Base-by-base conservation (phyloP, 768 basidiomycete species). In the Agrocybe pediades region DNA sequence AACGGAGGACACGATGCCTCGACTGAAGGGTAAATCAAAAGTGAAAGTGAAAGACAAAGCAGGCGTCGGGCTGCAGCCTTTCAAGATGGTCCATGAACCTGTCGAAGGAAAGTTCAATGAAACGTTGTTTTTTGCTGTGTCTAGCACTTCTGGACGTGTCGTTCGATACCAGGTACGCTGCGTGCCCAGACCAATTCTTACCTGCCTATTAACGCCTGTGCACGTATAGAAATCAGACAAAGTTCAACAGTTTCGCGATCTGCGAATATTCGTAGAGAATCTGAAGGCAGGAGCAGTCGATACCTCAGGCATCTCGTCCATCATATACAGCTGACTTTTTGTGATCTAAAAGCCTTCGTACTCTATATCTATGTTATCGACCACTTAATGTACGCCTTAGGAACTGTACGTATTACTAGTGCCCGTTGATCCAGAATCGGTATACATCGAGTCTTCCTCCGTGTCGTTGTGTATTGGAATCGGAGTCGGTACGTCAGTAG, bases 111-210 rank as follows among this genome's bases (percentile, higher is more conserved):
- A 46, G 17, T 20, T 56, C 29, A 20, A 13, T 3, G 87, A 88
- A 62, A 91, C 89, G 0, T 62, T 92, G 0, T 83, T 95, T 64
- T 93, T 83, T 64, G 85, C 87, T 2, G 77, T 88, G 26, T 88
- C 90, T 0, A 87, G 85, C 60, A 90, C 90, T 0, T 93, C 90
- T 0, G 90, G 86, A 0, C 75, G 83, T 7, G 88, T 92, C 0
- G 82, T 84, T 11, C 70, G 75, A n/a, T 86, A 87, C 60, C 87
- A 90, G 72, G 90, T 88, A 25, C 51, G 78, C 63, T 42, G 33
- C 33, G 24, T 42, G 13, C 43, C 41, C 11, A 9, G 13, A 50
- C 36, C 25, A 9, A n/a, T 50, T 29, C 26, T 16, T 48, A 23
- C 48, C 19, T 9, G 15, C 30, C 13, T 16, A 21, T 30, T 9